These are phyloP conservation scores for Colletotrichum shisoi DNA, from an alignment of 2,329 filamentous ascomycete genomes.

Conservation along the genomic window DNA sequence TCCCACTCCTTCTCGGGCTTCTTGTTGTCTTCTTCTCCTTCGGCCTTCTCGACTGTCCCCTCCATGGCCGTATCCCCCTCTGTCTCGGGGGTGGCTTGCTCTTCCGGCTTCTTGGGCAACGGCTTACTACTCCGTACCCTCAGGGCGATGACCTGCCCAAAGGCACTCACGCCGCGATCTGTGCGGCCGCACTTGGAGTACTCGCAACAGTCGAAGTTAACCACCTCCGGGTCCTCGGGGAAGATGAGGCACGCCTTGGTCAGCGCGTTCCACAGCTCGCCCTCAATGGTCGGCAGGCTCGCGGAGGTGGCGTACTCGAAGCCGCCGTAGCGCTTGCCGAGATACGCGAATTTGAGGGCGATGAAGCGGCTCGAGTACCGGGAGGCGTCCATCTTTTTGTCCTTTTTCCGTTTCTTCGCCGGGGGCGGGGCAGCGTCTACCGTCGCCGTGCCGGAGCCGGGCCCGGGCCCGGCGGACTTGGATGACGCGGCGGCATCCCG, in stretches of 20 bases:
- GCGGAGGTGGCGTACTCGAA: conserved; percentile 85
- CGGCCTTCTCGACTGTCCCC: conserved; percentile 59
- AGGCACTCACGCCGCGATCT: conserved; percentile 91
- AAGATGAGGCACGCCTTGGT: conserved; percentile 83
- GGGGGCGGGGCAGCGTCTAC: conserved; percentile 27
- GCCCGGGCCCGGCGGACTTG: conserved; percentile 13
- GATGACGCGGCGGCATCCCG: conserved; percentile 51
- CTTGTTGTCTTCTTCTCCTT: conserved; percentile 42
- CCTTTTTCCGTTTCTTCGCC: conserved; percentile 51
- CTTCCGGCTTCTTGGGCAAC: conserved; percentile 49
- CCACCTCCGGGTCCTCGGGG: conserved; percentile 66
- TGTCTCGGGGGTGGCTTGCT: conserved; percentile 42
- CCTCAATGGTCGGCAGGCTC: conserved; percentile 82
- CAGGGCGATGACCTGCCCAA: conserved; percentile 91
- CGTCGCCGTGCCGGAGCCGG: conserved; percentile 11
- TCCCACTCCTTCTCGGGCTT: conserved; percentile 60
- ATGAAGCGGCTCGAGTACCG: conserved; percentile 85
- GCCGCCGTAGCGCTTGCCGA: conserved; percentile 90
- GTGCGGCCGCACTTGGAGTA: conserved; percentile 97
- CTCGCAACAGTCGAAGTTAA: conserved; percentile 84
- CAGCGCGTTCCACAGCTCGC: conserved; percentile 91
- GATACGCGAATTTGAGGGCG: conserved; percentile 91
- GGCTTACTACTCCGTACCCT: conserved; percentile 82
- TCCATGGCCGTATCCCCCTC: conserved; percentile 43
- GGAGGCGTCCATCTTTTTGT: conserved; percentile 72